Conservation (phyloP, 495 filamentous ascomycete genomes). For the Penicillium maclennaniae region DNA sequence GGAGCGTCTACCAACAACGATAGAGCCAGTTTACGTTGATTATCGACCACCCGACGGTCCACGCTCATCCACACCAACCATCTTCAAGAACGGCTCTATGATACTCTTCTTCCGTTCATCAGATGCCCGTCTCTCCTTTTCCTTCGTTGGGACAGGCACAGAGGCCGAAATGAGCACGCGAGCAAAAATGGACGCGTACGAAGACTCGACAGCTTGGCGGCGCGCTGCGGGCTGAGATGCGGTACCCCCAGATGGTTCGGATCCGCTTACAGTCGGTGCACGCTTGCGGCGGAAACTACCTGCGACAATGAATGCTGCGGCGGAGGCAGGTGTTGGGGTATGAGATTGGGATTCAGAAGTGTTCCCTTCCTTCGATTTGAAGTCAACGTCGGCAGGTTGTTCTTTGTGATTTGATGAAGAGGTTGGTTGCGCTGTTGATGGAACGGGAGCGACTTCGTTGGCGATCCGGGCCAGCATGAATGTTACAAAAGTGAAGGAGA, state of each 20-base stretch:
- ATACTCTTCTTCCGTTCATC: slow-evolving; percentile 40
- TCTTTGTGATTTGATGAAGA: neutral
- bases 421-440: slow-evolving; percentile 12
- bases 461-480: slow-evolving; percentile 62
- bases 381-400: neutral
- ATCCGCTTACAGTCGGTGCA: slow-evolving; percentile 15
- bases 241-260: slow-evolving; percentile 1
- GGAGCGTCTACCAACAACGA: neutral
- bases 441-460: slow-evolving; percentile 42
- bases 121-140: slow-evolving; percentile 39
- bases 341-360: neutral
- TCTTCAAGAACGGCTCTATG: slow-evolving; percentile 45
- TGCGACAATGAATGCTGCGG: slow-evolving; percentile 30
- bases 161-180: slow-evolving; percentile 33
- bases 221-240: slow-evolving; percentile 15
- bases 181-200: slow-evolving; percentile 32
- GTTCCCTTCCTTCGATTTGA: slow-evolving; percentile 8
- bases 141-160: slow-evolving; percentile 32
- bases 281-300: slow-evolving; percentile 35
- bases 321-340: slow-evolving; percentile 21
- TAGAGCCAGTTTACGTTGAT: slow-evolving; percentile 1
- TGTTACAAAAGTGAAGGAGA: slow-evolving; percentile 81
- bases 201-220: slow-evolving; percentile 35
- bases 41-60: slow-evolving; percentile 37
- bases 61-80: slow-evolving; percentile 37